Evolutionary conservation across 2,329 filamentous ascomycete species (phyloP).

Genomic region (Westerdykella sp.): DNA sequence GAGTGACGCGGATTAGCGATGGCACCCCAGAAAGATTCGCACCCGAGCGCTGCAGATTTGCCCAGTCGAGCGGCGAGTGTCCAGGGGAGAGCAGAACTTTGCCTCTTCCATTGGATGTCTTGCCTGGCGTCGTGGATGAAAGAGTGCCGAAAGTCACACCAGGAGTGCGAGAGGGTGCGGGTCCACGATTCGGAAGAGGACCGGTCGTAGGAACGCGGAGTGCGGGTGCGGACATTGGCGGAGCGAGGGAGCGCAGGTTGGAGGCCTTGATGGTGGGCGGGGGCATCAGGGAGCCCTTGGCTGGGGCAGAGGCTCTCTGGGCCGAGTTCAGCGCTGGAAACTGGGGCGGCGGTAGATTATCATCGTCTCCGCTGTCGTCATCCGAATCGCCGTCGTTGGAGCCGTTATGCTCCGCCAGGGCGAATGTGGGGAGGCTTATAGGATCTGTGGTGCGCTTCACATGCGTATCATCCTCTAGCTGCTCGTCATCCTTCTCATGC

Average conservation of each 20-base stretch:
- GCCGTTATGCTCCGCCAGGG: constrained; percentile 31
- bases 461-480: background rate
- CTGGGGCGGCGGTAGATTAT: constrained; percentile 36
- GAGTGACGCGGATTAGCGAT: constrained; percentile 66
- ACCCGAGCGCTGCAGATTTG: constrained; percentile 70
- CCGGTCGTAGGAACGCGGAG: constrained; percentile 42
- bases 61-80: constrained; percentile 95
- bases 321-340: constrained; percentile 45
- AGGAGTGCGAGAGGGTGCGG: constrained; percentile 31
- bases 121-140: constrained; percentile 36
- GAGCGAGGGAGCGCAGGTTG: constrained; percentile 30
- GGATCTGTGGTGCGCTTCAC: constrained; percentile 3
- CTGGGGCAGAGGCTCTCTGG: constrained; percentile 36
- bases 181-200: constrained; percentile 44
- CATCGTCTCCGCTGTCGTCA: constrained; percentile 16
- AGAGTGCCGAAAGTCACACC: constrained; percentile 21
- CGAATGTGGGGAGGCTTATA: constrained; percentile 18
- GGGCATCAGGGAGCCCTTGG: constrained; percentile 23
- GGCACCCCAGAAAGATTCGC: constrained; percentile 44
- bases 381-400: constrained; percentile 26
- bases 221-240: constrained; percentile 9
- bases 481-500: no score
- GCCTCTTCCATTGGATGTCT: constrained; percentile 42
- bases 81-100: constrained; percentile 82
- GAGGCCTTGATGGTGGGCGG: constrained; percentile 34